Evolutionary conservation across 2,329 filamentous ascomycete species (phyloP), one percentile per base, ranked within the genome.

Genomic region (Shiraia sp.): DNA sequence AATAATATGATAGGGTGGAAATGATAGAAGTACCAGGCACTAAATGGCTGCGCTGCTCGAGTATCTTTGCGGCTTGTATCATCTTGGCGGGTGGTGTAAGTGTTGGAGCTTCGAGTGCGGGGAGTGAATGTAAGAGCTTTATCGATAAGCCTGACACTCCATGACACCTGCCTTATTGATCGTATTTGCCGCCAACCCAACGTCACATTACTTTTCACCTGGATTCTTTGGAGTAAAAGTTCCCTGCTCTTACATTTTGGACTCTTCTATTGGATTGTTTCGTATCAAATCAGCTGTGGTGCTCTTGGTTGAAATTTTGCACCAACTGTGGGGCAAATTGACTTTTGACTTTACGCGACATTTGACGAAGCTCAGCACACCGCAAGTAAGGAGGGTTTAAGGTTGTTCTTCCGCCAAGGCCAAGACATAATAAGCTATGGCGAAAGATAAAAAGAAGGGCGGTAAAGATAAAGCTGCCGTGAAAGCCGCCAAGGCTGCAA

Each of bases 401-500:
- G 13, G 12, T 22, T 4, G 5, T 15, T 31, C 30, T 22, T 41
- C 16, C 12, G 3, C 16, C 19, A 22, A 16, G 16, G 10, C 22
- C 14, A 10, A 4, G 13, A 12, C 17, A 12, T 15, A 22, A 16
- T 4, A 27, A 6, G 15, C 23, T n/a, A 72, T 81, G 79, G 78
- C 67, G 36, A 82, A 73, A 47, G 78, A 79, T 55, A 81, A 70
- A 53, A 68, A 78, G 27, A 80, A 80, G 53, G 65, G 45, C 13
- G 53, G 48, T 8, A 57, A 61, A 8, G 19, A 22, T 40, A 69
- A 68, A 36, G 63, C 83, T 76, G 70, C 73, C 70, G 57, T 52
- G 14, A 81, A 81, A 57, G 71, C 73, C 4, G 79, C 80, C 14
- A 73, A 74, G 40, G 77, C 79, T 4, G 76, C 77, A n/a, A 95